Percentiles rank a stretch among this genome's conserved stretches.
Evolutionary conservation across 148 eudicot species (phyloP).

Genomic region (Spergularia bocconei): DNA sequence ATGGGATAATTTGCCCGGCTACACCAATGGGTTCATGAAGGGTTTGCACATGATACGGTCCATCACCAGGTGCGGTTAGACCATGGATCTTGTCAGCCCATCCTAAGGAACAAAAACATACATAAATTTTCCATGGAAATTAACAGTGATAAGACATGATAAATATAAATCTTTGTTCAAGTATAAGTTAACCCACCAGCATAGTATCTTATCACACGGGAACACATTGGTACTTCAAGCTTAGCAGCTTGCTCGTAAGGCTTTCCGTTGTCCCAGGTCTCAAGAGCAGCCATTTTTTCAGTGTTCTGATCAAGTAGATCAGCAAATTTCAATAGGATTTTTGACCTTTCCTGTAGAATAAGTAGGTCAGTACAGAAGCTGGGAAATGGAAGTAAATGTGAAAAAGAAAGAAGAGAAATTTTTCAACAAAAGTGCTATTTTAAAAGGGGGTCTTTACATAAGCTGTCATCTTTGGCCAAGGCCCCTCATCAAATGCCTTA

Average conservation of each 20-base stretch:
- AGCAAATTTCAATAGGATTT: constrained; percentile 50
- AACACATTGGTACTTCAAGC: constrained; percentile 58
- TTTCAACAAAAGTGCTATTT: too few relatives aligned
- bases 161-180: background rate
- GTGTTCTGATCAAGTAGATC: constrained; percentile 70
- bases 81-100: constrained; percentile 91
- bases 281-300: constrained; percentile 72
- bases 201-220: constrained; percentile 57
- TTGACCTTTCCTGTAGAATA: constrained; percentile 51
- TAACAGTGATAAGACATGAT: background rate
- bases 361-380: background rate
- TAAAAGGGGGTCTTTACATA: constrained; percentile 42
- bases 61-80: constrained; percentile 66
- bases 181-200: constrained; percentile 43
- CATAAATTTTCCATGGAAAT: background rate
- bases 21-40: constrained; percentile 84
- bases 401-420: background rate
- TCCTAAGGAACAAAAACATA: constrained; percentile 30
- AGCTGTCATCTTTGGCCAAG: constrained; percentile 87
- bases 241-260: constrained; percentile 57
- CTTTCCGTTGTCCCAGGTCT: constrained; percentile 79
- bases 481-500: constrained; percentile 83
- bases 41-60: constrained; percentile 59
- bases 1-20: constrained; percentile 80
- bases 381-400: background rate